A percentile compares a stretch with the other conserved stretches of the same genome.
phyloP scores from a whole-genome alignment of 164 flowering plant genomes.

The Dillenia suffruticosa region DNA sequence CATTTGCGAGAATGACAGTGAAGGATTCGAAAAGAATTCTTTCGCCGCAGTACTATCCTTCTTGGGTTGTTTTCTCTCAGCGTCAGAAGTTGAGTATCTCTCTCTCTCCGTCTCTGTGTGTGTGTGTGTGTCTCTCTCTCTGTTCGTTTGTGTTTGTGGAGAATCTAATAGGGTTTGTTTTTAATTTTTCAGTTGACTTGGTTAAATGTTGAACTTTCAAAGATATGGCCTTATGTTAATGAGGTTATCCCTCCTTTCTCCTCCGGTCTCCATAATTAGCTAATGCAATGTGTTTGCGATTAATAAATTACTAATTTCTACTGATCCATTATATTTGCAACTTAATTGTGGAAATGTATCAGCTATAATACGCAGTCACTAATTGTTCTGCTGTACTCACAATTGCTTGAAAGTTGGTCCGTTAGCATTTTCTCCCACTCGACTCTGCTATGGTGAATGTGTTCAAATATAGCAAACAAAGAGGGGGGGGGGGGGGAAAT shows the following conservation, averaged over 20 bases:
- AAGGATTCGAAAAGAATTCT: constrained; percentile 57
- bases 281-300: too few species aligned
- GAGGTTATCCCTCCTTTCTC: constrained; percentile 37
- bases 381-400: too few species aligned
- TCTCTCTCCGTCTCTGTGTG: constrained; percentile 1
- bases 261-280: too few species aligned
- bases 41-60: constrained; percentile 43
- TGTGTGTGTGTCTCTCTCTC: constrained; percentile 5
- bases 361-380: too few species aligned
- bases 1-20: constrained; percentile 59
- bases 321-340: background rate
- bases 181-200: constrained; percentile 62
- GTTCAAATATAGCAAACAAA: too few species aligned
- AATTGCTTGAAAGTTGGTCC: too few species aligned
- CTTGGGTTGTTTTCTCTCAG: constrained; percentile 65
- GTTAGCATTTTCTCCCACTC: too few species aligned
- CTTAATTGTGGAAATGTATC: too few species aligned
- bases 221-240: constrained; percentile 95
- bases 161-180: background rate
- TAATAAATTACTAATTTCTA: too few species aligned
- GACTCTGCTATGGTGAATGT: too few species aligned
- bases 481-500: too few species aligned
- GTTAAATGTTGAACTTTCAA: constrained; percentile 73
- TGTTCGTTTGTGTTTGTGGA: background rate
- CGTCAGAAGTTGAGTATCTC: constrained; percentile 60